phyloP scores from a whole-genome alignment of 352 stramenopile genomes.

The Pythium monospermum region DNA sequence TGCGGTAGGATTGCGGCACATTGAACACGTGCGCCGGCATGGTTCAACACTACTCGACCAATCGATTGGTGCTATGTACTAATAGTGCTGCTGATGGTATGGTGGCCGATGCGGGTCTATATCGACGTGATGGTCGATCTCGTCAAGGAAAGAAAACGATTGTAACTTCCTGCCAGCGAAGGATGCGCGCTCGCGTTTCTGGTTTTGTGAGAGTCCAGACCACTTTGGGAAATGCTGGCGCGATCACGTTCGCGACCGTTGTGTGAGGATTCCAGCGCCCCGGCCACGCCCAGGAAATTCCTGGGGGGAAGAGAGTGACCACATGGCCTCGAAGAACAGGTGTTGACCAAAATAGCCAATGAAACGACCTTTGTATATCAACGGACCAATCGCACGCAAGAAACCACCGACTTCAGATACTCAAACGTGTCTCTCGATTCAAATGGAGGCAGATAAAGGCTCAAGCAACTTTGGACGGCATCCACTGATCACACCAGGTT shows the following conservation, averaged over 20 bases:
- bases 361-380: conserved; percentile 2
- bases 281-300: conserved; percentile 1
- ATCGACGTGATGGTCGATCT: conserved; percentile 18
- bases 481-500: no score
- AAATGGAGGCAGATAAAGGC: no score
- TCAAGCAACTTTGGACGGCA: no score
- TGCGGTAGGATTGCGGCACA: conserved; percentile 11
- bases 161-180: no score
- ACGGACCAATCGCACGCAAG: conserved; percentile 11
- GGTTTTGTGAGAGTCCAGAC: no score
- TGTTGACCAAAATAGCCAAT: conserved; percentile 4
- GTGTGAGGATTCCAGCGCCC: conserved; percentile 10
- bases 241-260: no score
- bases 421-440: not conserved
- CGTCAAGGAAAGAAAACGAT: no score
- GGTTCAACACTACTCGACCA: no score
- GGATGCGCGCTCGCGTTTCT: no score
- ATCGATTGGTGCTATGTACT: no score
- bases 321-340: conserved; percentile 10
- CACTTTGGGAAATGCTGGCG: no score
- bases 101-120: not conserved
- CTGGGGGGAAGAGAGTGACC: conserved; percentile 7
- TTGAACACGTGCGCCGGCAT: conserved; percentile 18
- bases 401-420: conserved; percentile 1
- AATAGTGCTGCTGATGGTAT: not conserved